Base-by-base conservation (phyloP, 805 yeast species). In the Barnettozyma botsteinii region DNA sequence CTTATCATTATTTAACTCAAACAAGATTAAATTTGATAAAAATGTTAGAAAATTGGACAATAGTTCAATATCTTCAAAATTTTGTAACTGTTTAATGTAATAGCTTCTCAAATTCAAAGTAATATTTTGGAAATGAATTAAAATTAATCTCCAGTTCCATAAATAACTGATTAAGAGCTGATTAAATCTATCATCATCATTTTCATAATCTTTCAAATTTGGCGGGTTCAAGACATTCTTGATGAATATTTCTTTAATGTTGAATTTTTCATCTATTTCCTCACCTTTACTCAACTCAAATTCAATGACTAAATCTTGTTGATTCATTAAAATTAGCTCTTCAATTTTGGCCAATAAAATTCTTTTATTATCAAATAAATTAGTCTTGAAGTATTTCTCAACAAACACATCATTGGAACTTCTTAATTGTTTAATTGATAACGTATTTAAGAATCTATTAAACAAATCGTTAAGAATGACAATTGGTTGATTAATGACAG, bases 141-240 rank as follows among this genome's bases (percentile, higher is more conserved):
- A 68, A 0, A 84, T 58, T 39, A 85, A 63, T 45, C 62, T 64
- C 94, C 95, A 88, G 41, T 77, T 64, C 80, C 85, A 81, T 25
- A 82, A 49, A 53, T 73, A 82, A 17, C 57, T 64, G 22, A 69
- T 53, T 33, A 68, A 55, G 4, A 54, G 56, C 22, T 49, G 43
- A 18, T 61, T 64, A 20, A 65, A 64, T 31, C 69, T 71, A 40
- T 51, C 49, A 17, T 52, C 52, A 13, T 52, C 53, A 11, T 24
- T 21, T 8, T 62, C 75, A 21, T 66, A 67, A 19, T 67, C 72
- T 12, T 33, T 33, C 26, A 56, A 52, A 4, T 63, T 56, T 22
- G 61, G 52, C 2, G 56, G 49, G 7, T 49, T 40, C 7, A 48
- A 38, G 6, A 73, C 48, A 23, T 53, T 52, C 0, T 60, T 47